Percentiles rank a stretch among this genome's conserved stretches.
phyloP scores from a whole-genome alignment of 257 asterid species.

The Echium plantagineum region DNA sequence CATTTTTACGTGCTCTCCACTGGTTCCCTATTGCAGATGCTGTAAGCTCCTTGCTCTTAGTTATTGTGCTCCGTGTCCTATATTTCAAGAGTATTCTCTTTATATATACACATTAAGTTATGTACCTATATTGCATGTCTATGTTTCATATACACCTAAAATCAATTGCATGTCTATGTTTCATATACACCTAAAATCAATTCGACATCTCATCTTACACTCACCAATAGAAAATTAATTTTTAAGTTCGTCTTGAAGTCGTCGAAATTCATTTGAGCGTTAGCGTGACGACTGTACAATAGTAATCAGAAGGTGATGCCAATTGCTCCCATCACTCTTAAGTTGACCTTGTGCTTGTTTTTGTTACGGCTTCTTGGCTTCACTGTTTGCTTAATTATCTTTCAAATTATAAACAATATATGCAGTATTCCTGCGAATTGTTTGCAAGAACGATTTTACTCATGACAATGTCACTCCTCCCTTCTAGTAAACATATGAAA shows the following conservation, averaged over 20 bases:
- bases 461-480: not conserved
- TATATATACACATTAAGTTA: not conserved
- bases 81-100: not conserved
- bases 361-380: too few species aligned
- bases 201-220: not conserved
- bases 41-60: slow-evolving; percentile 28
- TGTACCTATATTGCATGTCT: too few species aligned
- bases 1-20: slow-evolving; percentile 69
- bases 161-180: not conserved
- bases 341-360: too few species aligned
- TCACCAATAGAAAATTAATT: not conserved
- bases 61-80: not conserved
- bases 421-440: not conserved
- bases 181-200: not conserved
- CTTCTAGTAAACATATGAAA: not conserved
- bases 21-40: slow-evolving; percentile 77
- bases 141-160: too few species aligned
- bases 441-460: not conserved
- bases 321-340: too few species aligned
- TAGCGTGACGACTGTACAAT: too few species aligned
- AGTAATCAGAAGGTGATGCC: too few species aligned
- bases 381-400: too few species aligned
- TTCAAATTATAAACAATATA: too few species aligned
- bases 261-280: not conserved
- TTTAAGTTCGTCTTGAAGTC: not conserved